A percentile compares a stretch with the other conserved stretches of the same genome.
Evolutionary conservation across 2,329 filamentous ascomycete species (phyloP).

Genomic region (Dendryphion nanum): DNA sequence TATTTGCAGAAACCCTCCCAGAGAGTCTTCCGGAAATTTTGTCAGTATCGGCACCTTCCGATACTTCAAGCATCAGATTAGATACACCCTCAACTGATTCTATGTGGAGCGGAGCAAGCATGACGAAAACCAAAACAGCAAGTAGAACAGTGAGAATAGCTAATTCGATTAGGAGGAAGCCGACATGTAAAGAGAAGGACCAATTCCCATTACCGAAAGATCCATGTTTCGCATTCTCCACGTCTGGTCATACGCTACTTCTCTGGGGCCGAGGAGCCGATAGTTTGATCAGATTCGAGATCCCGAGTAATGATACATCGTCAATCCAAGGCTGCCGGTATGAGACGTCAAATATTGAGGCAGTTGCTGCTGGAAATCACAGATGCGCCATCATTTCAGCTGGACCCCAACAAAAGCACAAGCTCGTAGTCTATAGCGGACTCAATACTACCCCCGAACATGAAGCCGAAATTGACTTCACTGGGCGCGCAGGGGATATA

Average conservation of each 20-base stretch:
- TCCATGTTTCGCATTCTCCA: conserved; percentile 30
- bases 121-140: conserved; percentile 18
- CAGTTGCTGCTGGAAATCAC: conserved; percentile 31
- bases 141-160: conserved; percentile 20
- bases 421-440: conserved; percentile 28
- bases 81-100: conserved; percentile 16
- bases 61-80: conserved; percentile 9
- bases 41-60: conserved; percentile 12
- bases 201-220: conserved; percentile 24
- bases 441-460: conserved; percentile 14
- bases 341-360: conserved; percentile 30
- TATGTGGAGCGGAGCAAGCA: conserved; percentile 15
- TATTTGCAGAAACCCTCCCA: no score
- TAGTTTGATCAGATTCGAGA: conserved; percentile 28
- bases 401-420: conserved; percentile 14
- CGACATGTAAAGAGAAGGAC: conserved; percentile 14
- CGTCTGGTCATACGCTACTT: conserved; percentile 20
- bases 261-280: conserved; percentile 17
- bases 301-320: conserved; percentile 21
- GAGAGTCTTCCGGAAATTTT: conserved; percentile 7
- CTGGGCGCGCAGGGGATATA: conserved; percentile 9
- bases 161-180: conserved; percentile 21
- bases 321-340: conserved; percentile 30
- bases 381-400: conserved; percentile 32
- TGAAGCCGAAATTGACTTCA: conserved; percentile 16